Evolutionary conservation across 176 grass and related monocot genomes (phyloP).

Genomic region (Hyparrhenia diplandra): DNA sequence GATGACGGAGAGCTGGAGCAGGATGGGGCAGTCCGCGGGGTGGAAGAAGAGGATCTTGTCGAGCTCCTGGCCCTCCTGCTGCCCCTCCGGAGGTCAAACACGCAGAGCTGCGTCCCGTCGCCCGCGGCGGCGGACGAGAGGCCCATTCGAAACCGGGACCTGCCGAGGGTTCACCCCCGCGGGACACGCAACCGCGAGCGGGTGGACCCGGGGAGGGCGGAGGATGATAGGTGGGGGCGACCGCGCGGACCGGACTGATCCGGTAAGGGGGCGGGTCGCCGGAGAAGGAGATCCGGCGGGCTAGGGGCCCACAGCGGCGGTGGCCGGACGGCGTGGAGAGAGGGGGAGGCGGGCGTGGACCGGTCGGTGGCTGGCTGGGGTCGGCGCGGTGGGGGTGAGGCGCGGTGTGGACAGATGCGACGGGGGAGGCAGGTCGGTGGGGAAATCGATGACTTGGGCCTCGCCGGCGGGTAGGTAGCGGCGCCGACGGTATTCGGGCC

Average conservation of each 20-base stretch:
- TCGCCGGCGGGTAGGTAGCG: not conserved
- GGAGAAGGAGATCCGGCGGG: not conserved
- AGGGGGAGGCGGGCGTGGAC: not conserved
- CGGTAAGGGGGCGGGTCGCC: no score
- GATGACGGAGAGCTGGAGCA: constrained; percentile 83
- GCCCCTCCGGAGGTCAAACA: constrained; percentile 91
- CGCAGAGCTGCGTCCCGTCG: constrained; percentile 72
- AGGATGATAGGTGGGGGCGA: not conserved
- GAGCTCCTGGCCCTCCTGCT: constrained; percentile 90
- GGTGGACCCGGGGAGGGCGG: not conserved
- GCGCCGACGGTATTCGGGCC: not conserved
- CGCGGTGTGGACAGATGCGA: not conserved
- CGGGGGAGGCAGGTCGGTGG: not conserved
- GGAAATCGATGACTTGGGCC: not conserved
- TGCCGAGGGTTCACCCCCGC: constrained; percentile 9
- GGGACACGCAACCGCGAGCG: not conserved
- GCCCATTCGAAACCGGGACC: constrained; percentile 37
- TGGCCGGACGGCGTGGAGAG: not conserved
- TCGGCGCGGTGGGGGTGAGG: not conserved
- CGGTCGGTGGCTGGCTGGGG: not conserved
- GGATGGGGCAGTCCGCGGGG: constrained; percentile 81
- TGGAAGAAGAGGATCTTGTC: constrained; percentile 98
- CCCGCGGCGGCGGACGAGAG: constrained; percentile 39
- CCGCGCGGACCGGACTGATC: not conserved
- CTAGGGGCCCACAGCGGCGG: not conserved